These are phyloP conservation scores for Fusarium gaditjirri DNA, from an alignment of 2,329 filamentous ascomycete genomes.

Conservation along the genomic window DNA sequence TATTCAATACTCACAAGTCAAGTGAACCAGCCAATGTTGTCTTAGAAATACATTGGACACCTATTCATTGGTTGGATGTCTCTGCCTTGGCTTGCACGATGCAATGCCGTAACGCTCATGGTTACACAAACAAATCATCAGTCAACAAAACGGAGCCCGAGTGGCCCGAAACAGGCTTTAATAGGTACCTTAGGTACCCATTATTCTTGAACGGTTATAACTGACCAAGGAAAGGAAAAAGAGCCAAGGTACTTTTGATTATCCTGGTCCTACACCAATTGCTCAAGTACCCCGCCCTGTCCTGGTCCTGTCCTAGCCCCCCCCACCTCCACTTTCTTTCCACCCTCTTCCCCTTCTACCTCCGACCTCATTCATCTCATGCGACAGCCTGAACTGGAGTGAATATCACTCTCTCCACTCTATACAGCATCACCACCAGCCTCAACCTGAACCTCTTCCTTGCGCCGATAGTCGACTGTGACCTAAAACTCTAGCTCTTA, in stretches of 20 bases:
- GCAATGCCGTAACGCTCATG: neutral
- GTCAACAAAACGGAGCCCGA: slow-evolving; percentile 1
- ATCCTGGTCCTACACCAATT: neutral
- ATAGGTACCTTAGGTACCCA: neutral
- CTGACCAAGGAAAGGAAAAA: neutral
- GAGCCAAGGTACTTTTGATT: neutral
- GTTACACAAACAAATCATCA: slow-evolving; percentile 12
- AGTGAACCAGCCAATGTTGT: neutral
- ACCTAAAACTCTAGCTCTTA: neutral
- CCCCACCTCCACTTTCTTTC: slow-evolving; percentile 9
- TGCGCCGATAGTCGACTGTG: neutral
- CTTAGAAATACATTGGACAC: neutral
- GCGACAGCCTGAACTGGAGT: slow-evolving; percentile 10
- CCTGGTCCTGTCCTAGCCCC: slow-evolving; percentile 6
- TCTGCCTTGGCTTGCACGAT: neutral
- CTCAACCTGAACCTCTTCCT: neutral
- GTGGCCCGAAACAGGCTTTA: slow-evolving; percentile 13
- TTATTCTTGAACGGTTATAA: slow-evolving; percentile 5
- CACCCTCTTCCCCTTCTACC: neutral
- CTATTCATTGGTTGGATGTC: neutral
- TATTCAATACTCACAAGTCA: neutral
- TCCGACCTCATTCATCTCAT: slow-evolving; percentile 19
- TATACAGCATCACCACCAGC: slow-evolving; percentile 19
- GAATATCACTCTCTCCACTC: slow-evolving; percentile 14
- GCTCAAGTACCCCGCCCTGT: slow-evolving; percentile 20